phyloP scores from a whole-genome alignment of 306 rosid species.

The Parietaria judaica region DNA sequence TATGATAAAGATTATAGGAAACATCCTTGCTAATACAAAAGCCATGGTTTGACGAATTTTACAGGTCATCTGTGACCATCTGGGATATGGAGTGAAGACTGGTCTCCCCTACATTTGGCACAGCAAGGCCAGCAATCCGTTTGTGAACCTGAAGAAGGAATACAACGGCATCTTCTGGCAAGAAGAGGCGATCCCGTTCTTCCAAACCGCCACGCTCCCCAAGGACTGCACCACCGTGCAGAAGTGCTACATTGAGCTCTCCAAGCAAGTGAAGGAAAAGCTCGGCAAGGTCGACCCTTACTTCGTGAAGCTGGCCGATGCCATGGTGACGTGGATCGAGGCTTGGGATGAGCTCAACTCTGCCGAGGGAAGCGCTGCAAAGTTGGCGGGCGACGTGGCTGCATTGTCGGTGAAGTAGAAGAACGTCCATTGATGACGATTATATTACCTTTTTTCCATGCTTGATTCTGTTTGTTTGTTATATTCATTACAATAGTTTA shows the following conservation, averaged over 20 bases:
- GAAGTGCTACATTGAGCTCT: conserved; percentile 76
- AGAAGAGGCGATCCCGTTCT: conserved; percentile 78
- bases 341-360: conserved; percentile 81
- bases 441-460: neutral
- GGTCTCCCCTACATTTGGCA: conserved; percentile 94
- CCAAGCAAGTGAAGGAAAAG: conserved; percentile 68
- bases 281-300: conserved; percentile 57
- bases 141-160: conserved; percentile 79
- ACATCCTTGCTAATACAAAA: neutral
- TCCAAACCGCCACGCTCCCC: conserved; percentile 55
- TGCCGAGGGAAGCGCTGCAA: conserved; percentile 26
- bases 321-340: conserved; percentile 91
- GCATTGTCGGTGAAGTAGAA: conserved; percentile 27
- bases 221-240: conserved; percentile 65
- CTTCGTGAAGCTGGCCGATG: conserved; percentile 66
- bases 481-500: neutral
- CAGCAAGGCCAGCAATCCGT: conserved; percentile 97
- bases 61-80: conserved; percentile 81
- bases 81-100: conserved; percentile 74
- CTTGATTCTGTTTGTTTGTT: neutral
- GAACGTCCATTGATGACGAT: neutral
- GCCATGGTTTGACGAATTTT: neutral
- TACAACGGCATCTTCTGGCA: conserved; percentile 91
- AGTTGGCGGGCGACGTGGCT: conserved; percentile 26
- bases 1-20: too few relatives aligned